A percentile compares a stretch with the other conserved stretches of the same genome.
Evolutionary conservation across 176 grass and related monocot species (phyloP).

Genomic region (Carex cristatella): DNA sequence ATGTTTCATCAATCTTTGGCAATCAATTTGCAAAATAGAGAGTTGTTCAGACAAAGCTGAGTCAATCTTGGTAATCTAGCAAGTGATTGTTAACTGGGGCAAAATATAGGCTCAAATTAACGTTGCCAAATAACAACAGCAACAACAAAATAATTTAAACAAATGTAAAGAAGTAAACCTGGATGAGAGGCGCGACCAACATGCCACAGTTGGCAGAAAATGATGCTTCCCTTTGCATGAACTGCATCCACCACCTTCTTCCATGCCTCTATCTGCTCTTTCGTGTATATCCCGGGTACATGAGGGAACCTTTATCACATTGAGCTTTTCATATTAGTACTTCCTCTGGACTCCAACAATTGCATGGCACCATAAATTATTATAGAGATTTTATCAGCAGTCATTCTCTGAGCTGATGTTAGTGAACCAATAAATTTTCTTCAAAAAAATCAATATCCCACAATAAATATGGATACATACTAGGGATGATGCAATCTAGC

Average conservation of each 20-base stretch:
- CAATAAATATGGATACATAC: not conserved
- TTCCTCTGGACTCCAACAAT: not conserved
- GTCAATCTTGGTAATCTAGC: not conserved
- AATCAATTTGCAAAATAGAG: not conserved
- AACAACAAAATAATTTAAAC: not conserved
- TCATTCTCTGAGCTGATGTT: not conserved
- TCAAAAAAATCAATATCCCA: not conserved
- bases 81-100: not conserved
- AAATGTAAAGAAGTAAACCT: slow-evolving; percentile 31
- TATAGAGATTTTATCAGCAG: not conserved
- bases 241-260: slow-evolving; percentile 90
- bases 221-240: slow-evolving; percentile 81
- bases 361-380: not conserved
- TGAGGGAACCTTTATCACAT: slow-evolving; percentile 69
- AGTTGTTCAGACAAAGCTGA: not conserved
- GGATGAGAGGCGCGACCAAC: slow-evolving; percentile 87
- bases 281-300: slow-evolving; percentile 81
- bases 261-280: slow-evolving; percentile 82
- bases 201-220: slow-evolving; percentile 98
- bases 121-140: not conserved
- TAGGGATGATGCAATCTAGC: not conserved
- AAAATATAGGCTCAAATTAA: not conserved
- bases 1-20: not conserved
- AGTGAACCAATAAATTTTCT: not conserved
- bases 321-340: not conserved